Base-by-base conservation (phyloP, 2,329 filamentous ascomycete species). In the Sclerotiophoma versabilis region DNA sequence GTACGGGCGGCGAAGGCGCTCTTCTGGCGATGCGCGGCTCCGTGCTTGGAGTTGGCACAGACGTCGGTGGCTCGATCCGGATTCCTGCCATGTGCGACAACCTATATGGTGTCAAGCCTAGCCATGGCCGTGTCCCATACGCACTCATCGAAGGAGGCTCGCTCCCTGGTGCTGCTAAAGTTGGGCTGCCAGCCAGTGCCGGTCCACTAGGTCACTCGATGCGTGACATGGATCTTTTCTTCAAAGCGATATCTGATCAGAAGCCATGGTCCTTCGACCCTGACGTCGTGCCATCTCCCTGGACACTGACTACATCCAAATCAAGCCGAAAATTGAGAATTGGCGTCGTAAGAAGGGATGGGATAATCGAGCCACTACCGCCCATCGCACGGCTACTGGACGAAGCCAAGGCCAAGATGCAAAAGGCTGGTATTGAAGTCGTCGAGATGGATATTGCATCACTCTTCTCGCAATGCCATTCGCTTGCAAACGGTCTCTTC, bases 401-500 rank as follows among this genome's bases (percentile, higher is more conserved):
- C 8, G 80, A 83, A 54, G 77, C 80, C 0, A 74, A 77, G 0
- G 17, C 22, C 1, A 64, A 63, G 17, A 48, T 76, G 34, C 50
- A 44, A 68, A 74, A 6, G 48, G 69, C 33, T 3, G 80, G 80
- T 0, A 72, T 88, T n/a, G 79, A 84, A 38, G 79, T 87, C 2
- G 75, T 88, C 0, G 83, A 88, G 14, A 76, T 89, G 41, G 77
- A 83, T 10, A 78, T 84, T 5, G 80, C 82, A 0, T 64, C 75
- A 0, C 74, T 81, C 3, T 80, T 88, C 47, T 78, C 79, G 3
- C 80, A 83, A 62, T 83, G 81, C 46, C 82, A 87, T 53, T 80
- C 77, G 2, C 75, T 86, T 8, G 82, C 83, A 30, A 85, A 85
- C 53, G 79, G 79, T 14, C 74, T 89, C 45, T 84, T 88, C 72